A percentile compares a stretch with the other conserved stretches of the same genome.
Conservation (phyloP, 1,284 basidiomycete species). For the Termitomyces sp. region DNA sequence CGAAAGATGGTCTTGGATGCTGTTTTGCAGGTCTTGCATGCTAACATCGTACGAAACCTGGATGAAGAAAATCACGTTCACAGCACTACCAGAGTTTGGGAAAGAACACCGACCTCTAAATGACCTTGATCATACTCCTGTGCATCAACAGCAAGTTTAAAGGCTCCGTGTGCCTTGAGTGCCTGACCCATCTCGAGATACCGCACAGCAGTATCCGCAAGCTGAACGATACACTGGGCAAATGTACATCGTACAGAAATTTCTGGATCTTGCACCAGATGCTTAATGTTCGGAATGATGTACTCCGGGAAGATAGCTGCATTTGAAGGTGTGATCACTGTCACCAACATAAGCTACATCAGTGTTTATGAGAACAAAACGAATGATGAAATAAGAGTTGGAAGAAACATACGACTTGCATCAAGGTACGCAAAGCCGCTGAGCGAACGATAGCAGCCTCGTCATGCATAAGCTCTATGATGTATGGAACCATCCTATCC, state of each 20-base stretch:
- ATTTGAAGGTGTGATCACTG: slow-evolving; percentile 88
- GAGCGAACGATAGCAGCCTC: slow-evolving; percentile 78
- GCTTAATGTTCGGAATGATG: slow-evolving; percentile 85
- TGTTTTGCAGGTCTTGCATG: slow-evolving; percentile 79
- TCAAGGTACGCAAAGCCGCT: slow-evolving; percentile 74
- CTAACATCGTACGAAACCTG: slow-evolving; percentile 87
- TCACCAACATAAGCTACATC: slow-evolving; percentile 77
- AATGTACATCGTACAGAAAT: slow-evolving; percentile 87
- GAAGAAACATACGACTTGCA: slow-evolving; percentile 70
- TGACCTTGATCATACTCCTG: slow-evolving; percentile 73
- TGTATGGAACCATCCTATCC: slow-evolving; percentile 90
- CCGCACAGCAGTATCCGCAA: slow-evolving; percentile 80
- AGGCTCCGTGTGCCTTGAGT: slow-evolving; percentile 75
- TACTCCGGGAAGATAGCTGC: slow-evolving; percentile 88
- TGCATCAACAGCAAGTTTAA: slow-evolving; percentile 57
- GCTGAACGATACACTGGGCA: slow-evolving; percentile 79
- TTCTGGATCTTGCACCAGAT: slow-evolving; percentile 80
- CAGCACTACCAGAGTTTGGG: slow-evolving; percentile 9
- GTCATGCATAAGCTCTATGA: slow-evolving; percentile 86
- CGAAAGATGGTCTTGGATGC: slow-evolving; percentile 85
- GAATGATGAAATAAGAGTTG: neutral
- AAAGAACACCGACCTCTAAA: slow-evolving; percentile 55
- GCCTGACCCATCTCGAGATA: slow-evolving; percentile 93
- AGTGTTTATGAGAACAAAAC: neutral
- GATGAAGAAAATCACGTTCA: slow-evolving; percentile 5